Percentiles rank a stretch among this genome's conserved stretches.
Conservation (phyloP, 2,329 filamentous ascomycete genomes). For the Ascochyta lentis region DNA sequence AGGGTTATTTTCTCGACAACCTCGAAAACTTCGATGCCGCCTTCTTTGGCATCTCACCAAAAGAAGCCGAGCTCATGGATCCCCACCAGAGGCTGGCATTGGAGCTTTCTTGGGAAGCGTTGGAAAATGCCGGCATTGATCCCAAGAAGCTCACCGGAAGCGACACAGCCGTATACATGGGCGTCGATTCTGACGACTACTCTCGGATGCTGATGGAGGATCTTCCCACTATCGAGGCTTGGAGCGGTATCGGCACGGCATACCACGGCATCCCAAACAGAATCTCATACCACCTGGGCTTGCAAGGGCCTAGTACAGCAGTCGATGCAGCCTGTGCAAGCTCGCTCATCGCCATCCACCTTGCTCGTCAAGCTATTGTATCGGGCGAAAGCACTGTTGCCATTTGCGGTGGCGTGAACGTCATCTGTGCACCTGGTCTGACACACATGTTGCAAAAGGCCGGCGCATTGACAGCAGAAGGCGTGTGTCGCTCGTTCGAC, state of each 20-base stretch:
- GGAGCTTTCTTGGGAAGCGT: conserved; percentile 36
- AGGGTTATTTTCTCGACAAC: conserved; percentile 43
- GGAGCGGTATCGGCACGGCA: conserved; percentile 52
- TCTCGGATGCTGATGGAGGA: conserved; percentile 42
- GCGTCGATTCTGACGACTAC: conserved; percentile 31
- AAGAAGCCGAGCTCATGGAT: conserved; percentile 38
- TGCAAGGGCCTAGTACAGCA: conserved; percentile 52
- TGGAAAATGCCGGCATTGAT: conserved; percentile 35
- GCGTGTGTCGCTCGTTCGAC: conserved; percentile 43
- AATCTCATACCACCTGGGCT: conserved; percentile 44
- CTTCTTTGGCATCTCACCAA: conserved; percentile 41
- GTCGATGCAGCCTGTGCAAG: conserved; percentile 48
- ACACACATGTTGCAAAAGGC: conserved; percentile 40
- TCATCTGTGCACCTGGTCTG: conserved; percentile 41
- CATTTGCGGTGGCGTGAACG: conserved; percentile 42
- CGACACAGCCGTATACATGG: conserved; percentile 36
- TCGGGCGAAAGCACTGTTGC: conserved; percentile 31
- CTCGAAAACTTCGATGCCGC: conserved; percentile 35
- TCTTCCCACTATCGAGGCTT: conserved; percentile 46
- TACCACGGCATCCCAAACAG: conserved; percentile 48
- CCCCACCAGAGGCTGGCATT: conserved; percentile 35
- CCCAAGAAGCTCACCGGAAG: conserved; percentile 24
- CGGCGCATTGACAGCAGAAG: conserved; percentile 38
- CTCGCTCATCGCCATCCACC: conserved; percentile 43
- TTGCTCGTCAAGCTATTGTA: conserved; percentile 40